Evolutionary conservation across 495 filamentous ascomycete species (phyloP).

Genomic region (Podospora comata): DNA sequence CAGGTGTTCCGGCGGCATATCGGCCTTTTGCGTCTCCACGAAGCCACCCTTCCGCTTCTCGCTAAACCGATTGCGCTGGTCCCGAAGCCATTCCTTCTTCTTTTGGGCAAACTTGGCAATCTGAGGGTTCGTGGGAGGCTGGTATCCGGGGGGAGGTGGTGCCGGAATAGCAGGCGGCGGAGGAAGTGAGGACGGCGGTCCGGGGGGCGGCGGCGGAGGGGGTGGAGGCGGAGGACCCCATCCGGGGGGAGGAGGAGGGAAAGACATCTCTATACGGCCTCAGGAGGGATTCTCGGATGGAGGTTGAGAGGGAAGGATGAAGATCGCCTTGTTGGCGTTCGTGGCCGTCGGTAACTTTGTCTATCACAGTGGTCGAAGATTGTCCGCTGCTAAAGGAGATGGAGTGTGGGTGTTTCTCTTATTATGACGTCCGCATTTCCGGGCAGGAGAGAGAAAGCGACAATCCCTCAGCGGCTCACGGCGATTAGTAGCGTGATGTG

Average conservation of each 20-base stretch:
- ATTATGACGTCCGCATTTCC: neutral
- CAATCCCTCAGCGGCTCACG: conserved; percentile 19
- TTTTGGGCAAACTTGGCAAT: conserved; percentile 95
- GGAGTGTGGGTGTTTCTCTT: neutral
- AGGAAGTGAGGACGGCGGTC: conserved; percentile 70
- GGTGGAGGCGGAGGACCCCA: conserved; percentile 47
- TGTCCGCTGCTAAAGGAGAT: neutral
- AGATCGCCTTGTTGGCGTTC: conserved; percentile 9
- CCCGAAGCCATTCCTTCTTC: conserved; percentile 97
- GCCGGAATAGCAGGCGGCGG: conserved; percentile 62
- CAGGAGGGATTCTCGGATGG: conserved; percentile 10
- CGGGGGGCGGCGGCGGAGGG: conserved; percentile 75
- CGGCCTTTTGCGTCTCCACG: conserved; percentile 95
- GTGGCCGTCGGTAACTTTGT: conserved; percentile 2
- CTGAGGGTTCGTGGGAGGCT: conserved; percentile 78
- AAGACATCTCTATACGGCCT: conserved; percentile 60
- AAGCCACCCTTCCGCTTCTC: conserved; percentile 97
- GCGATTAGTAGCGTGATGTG: conserved; percentile 18
- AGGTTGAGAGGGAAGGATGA: conserved; percentile 15
- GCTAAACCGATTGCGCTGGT: conserved; percentile 87
- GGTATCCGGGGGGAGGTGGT: conserved; percentile 86
- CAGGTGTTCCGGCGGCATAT: conserved; percentile 98
- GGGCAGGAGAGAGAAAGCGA: neutral
- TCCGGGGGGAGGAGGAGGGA: conserved; percentile 58
- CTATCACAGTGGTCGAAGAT: neutral